Conservation (phyloP, 2,329 filamentous ascomycete species). For the Chrysoporthe austroafricana region DNA sequence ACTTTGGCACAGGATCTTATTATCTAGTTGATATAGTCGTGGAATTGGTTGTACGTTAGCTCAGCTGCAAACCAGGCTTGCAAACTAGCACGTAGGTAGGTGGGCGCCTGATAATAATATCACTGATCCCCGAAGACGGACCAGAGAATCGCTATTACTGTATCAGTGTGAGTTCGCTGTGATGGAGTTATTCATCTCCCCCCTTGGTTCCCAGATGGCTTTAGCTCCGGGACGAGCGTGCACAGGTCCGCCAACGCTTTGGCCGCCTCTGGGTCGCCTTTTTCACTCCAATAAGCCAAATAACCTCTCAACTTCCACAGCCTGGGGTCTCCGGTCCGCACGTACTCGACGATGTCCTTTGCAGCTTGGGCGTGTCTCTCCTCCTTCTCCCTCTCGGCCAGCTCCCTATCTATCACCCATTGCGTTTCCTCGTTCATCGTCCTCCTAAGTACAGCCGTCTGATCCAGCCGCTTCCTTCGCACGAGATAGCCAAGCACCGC, state of each 20-base stretch:
- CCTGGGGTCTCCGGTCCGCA: conserved; percentile 1
- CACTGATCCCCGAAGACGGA: neutral
- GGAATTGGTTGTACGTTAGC: neutral
- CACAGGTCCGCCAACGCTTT: conserved; percentile 16
- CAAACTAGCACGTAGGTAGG: neutral
- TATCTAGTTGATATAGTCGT: neutral
- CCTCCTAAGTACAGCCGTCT: neutral
- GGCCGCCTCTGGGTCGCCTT: conserved; percentile 6
- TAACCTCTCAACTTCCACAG: conserved; percentile 14
- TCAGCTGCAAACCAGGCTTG: neutral
- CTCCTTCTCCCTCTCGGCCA: conserved; percentile 15
- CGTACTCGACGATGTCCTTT: conserved; percentile 6
- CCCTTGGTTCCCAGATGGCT: neutral
- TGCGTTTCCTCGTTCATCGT: neutral
- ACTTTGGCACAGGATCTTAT: neutral
- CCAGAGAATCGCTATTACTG: neutral
- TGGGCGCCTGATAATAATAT: neutral
- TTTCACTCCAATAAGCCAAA: neutral
- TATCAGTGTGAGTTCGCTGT: neutral
- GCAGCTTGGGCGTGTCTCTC: conserved; percentile 4
- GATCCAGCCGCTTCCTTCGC: neutral
- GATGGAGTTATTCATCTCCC: neutral
- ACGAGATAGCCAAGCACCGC: conserved; percentile 23
- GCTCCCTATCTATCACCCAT: neutral
- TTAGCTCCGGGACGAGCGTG: conserved; percentile 7